Conservation (phyloP, 805 yeast species). For the Teunomyces funiuensis region DNA sequence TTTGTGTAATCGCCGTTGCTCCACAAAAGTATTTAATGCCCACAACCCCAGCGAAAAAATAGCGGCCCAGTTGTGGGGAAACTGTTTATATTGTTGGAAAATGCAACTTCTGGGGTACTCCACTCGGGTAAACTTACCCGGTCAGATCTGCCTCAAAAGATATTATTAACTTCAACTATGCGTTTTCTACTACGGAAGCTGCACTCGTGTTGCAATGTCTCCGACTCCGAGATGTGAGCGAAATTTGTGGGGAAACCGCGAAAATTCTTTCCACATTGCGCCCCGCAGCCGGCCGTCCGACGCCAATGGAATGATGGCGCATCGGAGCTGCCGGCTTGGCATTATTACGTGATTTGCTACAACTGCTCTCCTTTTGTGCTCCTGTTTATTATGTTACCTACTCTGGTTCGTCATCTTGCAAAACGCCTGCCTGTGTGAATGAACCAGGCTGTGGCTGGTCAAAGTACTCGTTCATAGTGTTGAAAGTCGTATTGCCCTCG, state of each 20-base stretch:
- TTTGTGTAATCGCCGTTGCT: conserved; percentile 2
- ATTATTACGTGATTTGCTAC: no score
- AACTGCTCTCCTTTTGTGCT: no score
- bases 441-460: background rate
- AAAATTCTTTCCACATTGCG: background rate
- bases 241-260: conserved; percentile 1
- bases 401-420: background rate
- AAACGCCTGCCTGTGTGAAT: background rate
- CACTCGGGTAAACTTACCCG: no score
- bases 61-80: background rate
- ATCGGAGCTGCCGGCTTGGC: no score
- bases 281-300: background rate
- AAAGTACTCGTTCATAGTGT: conserved; percentile 6
- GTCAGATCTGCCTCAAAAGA: no score
- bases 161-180: no score
- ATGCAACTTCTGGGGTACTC: background rate
- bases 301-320: background rate
- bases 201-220: background rate
- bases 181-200: no score
- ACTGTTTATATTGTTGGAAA: background rate
- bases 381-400: no score
- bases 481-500: conserved; percentile 12
- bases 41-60: background rate
- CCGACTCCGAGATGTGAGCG: background rate
- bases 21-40: conserved; percentile 3